Percentiles rank a stretch among this genome's conserved stretches.
Evolutionary conservation across 2,329 filamentous ascomycete genomes (phyloP).

Genomic region (Trichoderma sp.): DNA sequence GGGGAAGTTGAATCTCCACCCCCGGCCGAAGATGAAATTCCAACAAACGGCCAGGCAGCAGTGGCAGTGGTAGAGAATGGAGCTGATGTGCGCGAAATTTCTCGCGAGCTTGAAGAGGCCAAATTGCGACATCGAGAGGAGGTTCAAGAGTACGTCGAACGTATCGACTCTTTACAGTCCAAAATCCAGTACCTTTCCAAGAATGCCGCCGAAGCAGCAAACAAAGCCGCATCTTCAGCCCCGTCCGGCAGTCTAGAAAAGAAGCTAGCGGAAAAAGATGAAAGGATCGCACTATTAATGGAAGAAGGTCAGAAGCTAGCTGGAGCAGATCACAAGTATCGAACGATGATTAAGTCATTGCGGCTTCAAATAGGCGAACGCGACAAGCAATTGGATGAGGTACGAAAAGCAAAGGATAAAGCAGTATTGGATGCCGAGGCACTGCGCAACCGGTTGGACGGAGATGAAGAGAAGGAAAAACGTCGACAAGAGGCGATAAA

Average conservation of each 20-base stretch:
- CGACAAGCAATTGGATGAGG: slow-evolving; percentile 61
- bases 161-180: slow-evolving; percentile 85
- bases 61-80: neutral
- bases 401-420: slow-evolving; percentile 58
- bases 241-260: slow-evolving; percentile 66
- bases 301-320: slow-evolving; percentile 89
- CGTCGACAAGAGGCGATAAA: slow-evolving; percentile 47
- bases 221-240: slow-evolving; percentile 61
- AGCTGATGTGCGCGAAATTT: slow-evolving; percentile 8
- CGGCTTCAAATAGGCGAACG: slow-evolving; percentile 62
- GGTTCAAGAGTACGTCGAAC: slow-evolving; percentile 77
- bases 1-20: neutral
- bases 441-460: slow-evolving; percentile 47
- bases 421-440: slow-evolving; percentile 49
- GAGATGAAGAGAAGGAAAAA: slow-evolving; percentile 55
- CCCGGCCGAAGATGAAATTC: neutral
- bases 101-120: slow-evolving; percentile 27
- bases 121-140: slow-evolving; percentile 66
- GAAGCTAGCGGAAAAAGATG: slow-evolving; percentile 83
- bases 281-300: slow-evolving; percentile 84
- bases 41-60: neutral
- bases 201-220: slow-evolving; percentile 73
- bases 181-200: slow-evolving; percentile 87
- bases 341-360: slow-evolving; percentile 79
- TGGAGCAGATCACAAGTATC: slow-evolving; percentile 79